phyloP scores from a whole-genome alignment of 129 eudicot species.

The Ambrosia trifida region DNA sequence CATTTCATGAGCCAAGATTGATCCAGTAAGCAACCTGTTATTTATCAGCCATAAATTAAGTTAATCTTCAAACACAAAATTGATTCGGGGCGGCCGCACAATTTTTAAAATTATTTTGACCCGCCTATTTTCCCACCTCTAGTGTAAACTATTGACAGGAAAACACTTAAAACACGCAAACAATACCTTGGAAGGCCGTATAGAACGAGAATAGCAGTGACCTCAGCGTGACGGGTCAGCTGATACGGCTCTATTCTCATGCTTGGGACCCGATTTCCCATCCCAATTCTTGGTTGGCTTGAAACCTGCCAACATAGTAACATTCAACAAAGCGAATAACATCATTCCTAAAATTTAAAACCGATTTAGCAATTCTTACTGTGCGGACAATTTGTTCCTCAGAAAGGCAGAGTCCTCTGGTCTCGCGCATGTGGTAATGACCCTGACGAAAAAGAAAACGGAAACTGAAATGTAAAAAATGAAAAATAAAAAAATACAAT shows the following conservation, averaged over 20 bases:
- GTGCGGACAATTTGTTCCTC: constrained; percentile 80
- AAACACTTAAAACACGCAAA: background rate
- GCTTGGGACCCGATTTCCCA: constrained; percentile 52
- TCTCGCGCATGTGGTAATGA: constrained; percentile 84
- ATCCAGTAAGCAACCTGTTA: constrained; percentile 78
- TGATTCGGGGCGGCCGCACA: background rate
- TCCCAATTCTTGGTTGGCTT: constrained; percentile 60
- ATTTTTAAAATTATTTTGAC: background rate
- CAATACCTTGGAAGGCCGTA: constrained; percentile 87
- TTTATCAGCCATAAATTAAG: background rate
- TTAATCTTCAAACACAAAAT: constrained; percentile 7
- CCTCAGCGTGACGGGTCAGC: constrained; percentile 71
- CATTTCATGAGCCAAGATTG: constrained; percentile 90
- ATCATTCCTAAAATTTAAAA: constrained; percentile 5
- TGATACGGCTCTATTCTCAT: constrained; percentile 73
- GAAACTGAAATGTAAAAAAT: background rate
- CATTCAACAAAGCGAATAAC: background rate
- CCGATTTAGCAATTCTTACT: constrained; percentile 36
- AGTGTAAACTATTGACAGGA: background rate
- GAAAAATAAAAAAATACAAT: no score
- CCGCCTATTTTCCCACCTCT: background rate
- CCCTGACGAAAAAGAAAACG: constrained; percentile 45
- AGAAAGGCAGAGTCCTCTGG: constrained; percentile 86
- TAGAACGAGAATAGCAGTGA: constrained; percentile 76
- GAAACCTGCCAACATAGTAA: constrained; percentile 37